These are phyloP conservation scores for Tephrocybe sp. DNA, from an alignment of 768 basidiomycete species.

Conservation along the genomic window DNA sequence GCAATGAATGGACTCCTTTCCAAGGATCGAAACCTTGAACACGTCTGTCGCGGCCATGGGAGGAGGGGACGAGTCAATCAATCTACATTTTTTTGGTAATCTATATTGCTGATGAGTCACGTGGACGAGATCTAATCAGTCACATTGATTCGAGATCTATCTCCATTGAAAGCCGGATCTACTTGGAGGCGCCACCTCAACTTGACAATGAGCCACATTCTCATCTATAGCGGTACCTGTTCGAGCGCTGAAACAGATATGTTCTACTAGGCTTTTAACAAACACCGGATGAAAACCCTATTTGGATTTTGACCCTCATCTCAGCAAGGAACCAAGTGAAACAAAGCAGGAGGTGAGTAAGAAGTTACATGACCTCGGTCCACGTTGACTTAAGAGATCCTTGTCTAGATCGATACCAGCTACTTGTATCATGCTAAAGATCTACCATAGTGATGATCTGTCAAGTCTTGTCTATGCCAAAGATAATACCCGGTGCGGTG, in stretches of 20 bases:
- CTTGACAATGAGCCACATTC: not conserved
- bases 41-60: constrained; percentile 53
- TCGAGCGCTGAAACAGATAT: not conserved
- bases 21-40: constrained; percentile 80
- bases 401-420: not conserved
- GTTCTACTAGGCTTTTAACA: not conserved
- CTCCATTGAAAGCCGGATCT: not conserved
- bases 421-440: too few relatives aligned
- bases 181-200: not conserved
- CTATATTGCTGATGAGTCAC: constrained; percentile 9
- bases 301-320: too few relatives aligned
- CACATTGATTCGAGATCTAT: not conserved
- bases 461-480: too few relatives aligned
- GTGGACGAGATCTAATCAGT: constrained; percentile 1
- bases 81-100: constrained; percentile 6
- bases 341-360: too few relatives aligned
- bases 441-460: not conserved
- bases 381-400: not conserved
- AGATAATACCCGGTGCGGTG: too few relatives aligned
- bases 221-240: not conserved
- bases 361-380: too few relatives aligned
- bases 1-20: constrained; percentile 86
- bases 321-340: too few relatives aligned
- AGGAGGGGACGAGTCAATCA: not conserved
- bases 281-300: not conserved